Evolutionary conservation across 2,329 filamentous ascomycete species (phyloP), one percentile per base, ranked within the genome.

Genomic region (Verticillium alfalfae): DNA sequence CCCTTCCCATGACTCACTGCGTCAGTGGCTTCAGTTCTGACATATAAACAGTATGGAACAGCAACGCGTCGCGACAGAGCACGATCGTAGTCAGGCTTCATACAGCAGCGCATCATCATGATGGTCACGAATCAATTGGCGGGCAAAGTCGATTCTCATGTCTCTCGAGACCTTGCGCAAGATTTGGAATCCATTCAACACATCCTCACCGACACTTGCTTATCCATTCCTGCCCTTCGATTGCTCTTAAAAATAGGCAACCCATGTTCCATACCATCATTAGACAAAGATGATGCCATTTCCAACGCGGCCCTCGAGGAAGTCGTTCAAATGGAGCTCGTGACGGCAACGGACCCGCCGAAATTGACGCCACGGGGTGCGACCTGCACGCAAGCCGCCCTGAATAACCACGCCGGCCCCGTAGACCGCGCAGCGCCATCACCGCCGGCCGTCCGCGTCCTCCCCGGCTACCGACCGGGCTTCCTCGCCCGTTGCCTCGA

Each of bases 391-490:
- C n/a, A 22, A 13, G 18, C 45, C n/a, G 45, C 45, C n/a, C 8
- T 18, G 2, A 22, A 52, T 18, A 18, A 18, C 39, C 15, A 18
- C 39, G 8, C 39, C 39, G 16, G 16, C 39, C 39, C n/a, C 18
- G 39, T 6, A 5, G 39, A 9, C 39, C 15, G 9, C 6, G n/a
- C 39, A 2, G 34, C 41, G 13, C 7, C 41, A 7, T 10, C 58
- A 16, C 41, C 16, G 57, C 15, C 39, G 6, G 34, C 31, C 39
- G 7, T 59, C 31, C 58, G 58, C 9, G 69, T 73, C 58, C 56
- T 66, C n/a, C 54, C 66, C 0, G 72, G 71, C 56, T 73, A 73
- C 64, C 64, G 62, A 2, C 70, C 68, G 2, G 67, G 67, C 5
- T 62, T 74, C 18, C 64, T 72, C n/a, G 68, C 65, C 49, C 65